Base-by-base conservation (phyloP, 1,139 yeast species). In the Candida sp. region DNA sequence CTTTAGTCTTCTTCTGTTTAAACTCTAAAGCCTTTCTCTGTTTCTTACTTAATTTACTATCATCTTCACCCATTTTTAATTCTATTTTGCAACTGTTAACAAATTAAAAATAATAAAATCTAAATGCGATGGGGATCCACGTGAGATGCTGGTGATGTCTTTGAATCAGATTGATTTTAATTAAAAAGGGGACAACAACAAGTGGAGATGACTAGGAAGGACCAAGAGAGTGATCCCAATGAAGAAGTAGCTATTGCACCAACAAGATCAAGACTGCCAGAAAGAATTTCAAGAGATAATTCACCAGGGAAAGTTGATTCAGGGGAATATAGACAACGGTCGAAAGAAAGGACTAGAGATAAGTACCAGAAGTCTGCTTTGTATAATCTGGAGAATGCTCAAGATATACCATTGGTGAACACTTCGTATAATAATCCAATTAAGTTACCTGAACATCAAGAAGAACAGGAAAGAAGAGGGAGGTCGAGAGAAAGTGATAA, bases 1-100 rank as follows among this genome's bases (percentile, higher is more conserved):
- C 49, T 53, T 59, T 69, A 19, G 66, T 47, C 54, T 70, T 73
- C 53, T 77, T 74, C 44, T 72, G 66, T 52, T 82, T 74, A 64
- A 87, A 88, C 60, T 84, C 83, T 44, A 83, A 76, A 5, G 95
- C 93, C 64, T 88, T 87, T 47, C 75, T 73, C 63, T 88, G 88
- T 59, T 87, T 87, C 73, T 88, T 88, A 8, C 93, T 84, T 35
- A 87, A 70, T 60, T 63, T 61, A 21, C 41, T 21, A 48, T 49
- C 47, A 45, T 51, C 63, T 36, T 70, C 68, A 38, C 53, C 47
- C 69, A 61, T 61, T 15, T 8, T 36, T 21, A 34, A 15, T 21
- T 9, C 8, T n/a, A 15, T 11, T 11, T 27, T 27, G 8, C 30
- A 11, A 9, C 30, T 27, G 11, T 27, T 8, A 27, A 35, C 15